Conservation (phyloP, 306 rosid genomes). For the Herpetospermum pedunculosum region DNA sequence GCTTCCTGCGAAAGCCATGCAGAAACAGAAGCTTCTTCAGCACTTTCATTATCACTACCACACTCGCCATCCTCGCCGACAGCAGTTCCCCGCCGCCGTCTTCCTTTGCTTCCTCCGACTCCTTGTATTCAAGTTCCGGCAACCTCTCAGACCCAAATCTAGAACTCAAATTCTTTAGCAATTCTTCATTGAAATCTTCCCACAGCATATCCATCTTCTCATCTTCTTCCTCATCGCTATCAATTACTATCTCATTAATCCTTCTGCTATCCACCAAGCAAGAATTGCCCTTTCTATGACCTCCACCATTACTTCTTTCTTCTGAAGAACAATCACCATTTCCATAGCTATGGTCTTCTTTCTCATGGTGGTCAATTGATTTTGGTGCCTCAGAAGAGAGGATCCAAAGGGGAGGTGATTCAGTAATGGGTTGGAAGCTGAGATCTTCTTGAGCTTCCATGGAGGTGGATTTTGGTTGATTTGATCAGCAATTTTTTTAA, state of each 20-base stretch:
- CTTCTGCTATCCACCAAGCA: background rate
- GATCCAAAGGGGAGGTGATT: background rate
- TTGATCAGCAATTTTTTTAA: background rate
- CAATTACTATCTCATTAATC: background rate
- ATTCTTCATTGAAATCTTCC: constrained; percentile 49
- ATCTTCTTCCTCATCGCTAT: constrained; percentile 17
- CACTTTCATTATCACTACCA: constrained; percentile 32
- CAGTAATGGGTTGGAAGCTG: background rate
- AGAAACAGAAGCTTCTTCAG: constrained; percentile 34
- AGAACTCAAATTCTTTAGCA: constrained; percentile 16
- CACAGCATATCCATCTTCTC: constrained; percentile 48
- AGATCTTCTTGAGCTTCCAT: background rate
- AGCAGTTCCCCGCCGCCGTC: background rate
- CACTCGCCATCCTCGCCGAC: constrained; percentile 18
- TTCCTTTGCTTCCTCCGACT: background rate
- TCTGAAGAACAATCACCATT: background rate
- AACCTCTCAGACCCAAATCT: constrained; percentile 9
- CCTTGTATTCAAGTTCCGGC: background rate
- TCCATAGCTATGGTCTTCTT: background rate
- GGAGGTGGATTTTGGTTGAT: background rate
- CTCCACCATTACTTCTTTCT: background rate
- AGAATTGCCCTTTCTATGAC: background rate
- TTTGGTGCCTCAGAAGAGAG: background rate
- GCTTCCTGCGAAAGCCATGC: constrained; percentile 23
- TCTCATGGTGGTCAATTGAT: background rate